Percentiles rank a stretch among this genome's conserved stretches.
phyloP scores from a whole-genome alignment of 1,284 basidiomycete species.

The Polyporus tsugae region DNA sequence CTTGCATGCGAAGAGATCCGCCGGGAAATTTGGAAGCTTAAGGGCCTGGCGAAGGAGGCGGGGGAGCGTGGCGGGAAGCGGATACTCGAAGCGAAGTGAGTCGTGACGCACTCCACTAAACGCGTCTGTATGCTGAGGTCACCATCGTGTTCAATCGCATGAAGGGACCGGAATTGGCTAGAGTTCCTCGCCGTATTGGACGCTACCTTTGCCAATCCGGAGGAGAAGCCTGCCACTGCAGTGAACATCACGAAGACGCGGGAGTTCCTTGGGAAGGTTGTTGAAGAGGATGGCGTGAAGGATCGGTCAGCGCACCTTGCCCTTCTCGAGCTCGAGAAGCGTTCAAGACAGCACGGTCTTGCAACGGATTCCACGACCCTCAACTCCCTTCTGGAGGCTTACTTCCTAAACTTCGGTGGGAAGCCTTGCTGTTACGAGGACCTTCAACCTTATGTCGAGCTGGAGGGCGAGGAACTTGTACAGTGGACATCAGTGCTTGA shows the following conservation, averaged over 20 bases:
- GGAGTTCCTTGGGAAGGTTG: conserved; percentile 63
- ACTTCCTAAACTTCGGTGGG: conserved; percentile 77
- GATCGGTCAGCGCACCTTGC: conserved; percentile 80
- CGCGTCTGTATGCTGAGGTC: conserved; percentile 29
- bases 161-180: conserved; percentile 87
- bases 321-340: conserved; percentile 74
- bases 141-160: conserved; percentile 13
- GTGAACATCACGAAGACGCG: conserved; percentile 55
- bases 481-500: conserved; percentile 68
- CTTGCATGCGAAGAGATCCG: conserved; percentile 79
- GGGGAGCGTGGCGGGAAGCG: conserved; percentile 61
- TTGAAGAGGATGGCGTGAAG: conserved; percentile 66
- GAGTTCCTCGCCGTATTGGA: conserved; percentile 81
- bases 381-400: conserved; percentile 62
- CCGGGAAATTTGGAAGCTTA: conserved; percentile 69
- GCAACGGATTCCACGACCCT: conserved; percentile 54
- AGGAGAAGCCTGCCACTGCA: conserved; percentile 43
- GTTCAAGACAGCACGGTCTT: conserved; percentile 56
- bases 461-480: conserved; percentile 54
- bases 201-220: conserved; percentile 61
- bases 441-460: conserved; percentile 67
- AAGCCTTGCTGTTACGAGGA: conserved; percentile 91
- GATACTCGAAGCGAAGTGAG: conserved; percentile 67
- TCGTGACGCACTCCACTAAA: conserved; percentile 13
- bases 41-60: conserved; percentile 65